Evolutionary conservation across 2,329 filamentous ascomycete genomes (phyloP).

Genomic region (Mycogone perniciosa): DNA sequence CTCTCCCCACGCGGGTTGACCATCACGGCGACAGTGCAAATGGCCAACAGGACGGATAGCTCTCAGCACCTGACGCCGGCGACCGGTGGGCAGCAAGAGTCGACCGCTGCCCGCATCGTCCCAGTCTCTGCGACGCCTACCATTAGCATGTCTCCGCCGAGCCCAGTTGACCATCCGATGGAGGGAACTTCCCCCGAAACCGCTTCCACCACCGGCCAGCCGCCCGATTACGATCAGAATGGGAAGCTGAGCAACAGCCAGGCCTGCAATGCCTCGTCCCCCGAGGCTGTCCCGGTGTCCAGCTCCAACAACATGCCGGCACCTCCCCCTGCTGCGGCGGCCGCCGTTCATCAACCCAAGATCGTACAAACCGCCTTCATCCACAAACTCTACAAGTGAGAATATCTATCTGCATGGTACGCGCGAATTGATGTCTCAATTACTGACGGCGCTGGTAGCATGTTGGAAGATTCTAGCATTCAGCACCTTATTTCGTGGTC

Average conservation of each 20-base stretch:
- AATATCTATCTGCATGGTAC: background rate
- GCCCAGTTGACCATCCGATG: slow-evolving; percentile 56
- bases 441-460: slow-evolving; percentile 48
- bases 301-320: slow-evolving; percentile 43
- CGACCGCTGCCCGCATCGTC: slow-evolving; percentile 48
- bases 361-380: slow-evolving; percentile 98
- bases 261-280: slow-evolving; percentile 31
- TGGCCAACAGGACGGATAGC: slow-evolving; percentile 49
- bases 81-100: slow-evolving; percentile 36
- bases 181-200: slow-evolving; percentile 51
- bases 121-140: slow-evolving; percentile 51
- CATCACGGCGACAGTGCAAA: slow-evolving; percentile 36
- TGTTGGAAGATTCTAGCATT: slow-evolving; percentile 91
- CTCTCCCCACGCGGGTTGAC: slow-evolving; percentile 16
- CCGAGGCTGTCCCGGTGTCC: slow-evolving; percentile 28
- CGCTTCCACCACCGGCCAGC: slow-evolving; percentile 38
- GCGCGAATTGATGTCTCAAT: slow-evolving; percentile 65
- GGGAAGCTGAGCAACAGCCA: slow-evolving; percentile 29
- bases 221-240: slow-evolving; percentile 36
- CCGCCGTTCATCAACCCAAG: slow-evolving; percentile 86
- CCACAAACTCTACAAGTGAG: slow-evolving; percentile 97
- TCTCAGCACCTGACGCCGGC: slow-evolving; percentile 37
- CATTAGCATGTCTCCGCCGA: slow-evolving; percentile 53
- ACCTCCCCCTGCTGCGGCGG: slow-evolving; percentile 52
- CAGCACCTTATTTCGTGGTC: slow-evolving; percentile 98